Percentiles rank a stretch among this genome's conserved stretches.
Conservation (phyloP, 1,139 yeast genomes). For the Kodamaea sp. region DNA sequence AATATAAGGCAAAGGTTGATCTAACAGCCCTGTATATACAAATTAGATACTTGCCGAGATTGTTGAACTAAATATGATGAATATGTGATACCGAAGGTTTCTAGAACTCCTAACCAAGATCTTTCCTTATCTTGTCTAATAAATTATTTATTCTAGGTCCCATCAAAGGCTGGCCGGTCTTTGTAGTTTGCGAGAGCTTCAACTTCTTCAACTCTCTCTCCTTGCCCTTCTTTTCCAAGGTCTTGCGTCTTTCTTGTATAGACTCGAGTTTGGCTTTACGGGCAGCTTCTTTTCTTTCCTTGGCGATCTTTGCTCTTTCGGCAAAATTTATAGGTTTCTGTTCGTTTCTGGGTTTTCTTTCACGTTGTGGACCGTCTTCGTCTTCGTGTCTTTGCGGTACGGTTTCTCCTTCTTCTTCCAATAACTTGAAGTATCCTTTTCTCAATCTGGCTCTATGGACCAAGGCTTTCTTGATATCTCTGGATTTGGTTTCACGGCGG, state of each 20-base stretch:
- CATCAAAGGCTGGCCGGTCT: constrained; percentile 85
- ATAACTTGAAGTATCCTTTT: constrained; percentile 76
- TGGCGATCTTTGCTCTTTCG: constrained; percentile 49
- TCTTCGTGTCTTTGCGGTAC: constrained; percentile 28
- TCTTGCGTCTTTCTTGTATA: constrained; percentile 19
- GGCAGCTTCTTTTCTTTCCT: constrained; percentile 23
- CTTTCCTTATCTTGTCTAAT: constrained; percentile 71
- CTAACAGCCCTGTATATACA: not conserved
- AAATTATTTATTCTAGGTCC: constrained; percentile 83
- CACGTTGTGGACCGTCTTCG: constrained; percentile 18
- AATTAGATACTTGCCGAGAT: no score
- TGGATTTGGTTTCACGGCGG: constrained; percentile 42
- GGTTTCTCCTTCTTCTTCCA: constrained; percentile 67
- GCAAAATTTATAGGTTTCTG: constrained; percentile 32
- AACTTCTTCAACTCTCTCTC: constrained; percentile 50
- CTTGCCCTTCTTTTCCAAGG: constrained; percentile 17
- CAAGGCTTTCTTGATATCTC: constrained; percentile 74
- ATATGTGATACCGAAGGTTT: constrained; percentile 1
- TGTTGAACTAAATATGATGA: not conserved
- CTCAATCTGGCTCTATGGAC: constrained; percentile 82
- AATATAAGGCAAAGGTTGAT: constrained; percentile 12
- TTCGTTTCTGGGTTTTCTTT: constrained; percentile 11
- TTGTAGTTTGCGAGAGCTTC: constrained; percentile 58
- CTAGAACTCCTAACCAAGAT: constrained; percentile 24
- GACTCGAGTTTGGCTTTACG: constrained; percentile 28